Base-by-base conservation (phyloP, 495 filamentous ascomycete genomes). In the Aspergillus taichungensis region DNA sequence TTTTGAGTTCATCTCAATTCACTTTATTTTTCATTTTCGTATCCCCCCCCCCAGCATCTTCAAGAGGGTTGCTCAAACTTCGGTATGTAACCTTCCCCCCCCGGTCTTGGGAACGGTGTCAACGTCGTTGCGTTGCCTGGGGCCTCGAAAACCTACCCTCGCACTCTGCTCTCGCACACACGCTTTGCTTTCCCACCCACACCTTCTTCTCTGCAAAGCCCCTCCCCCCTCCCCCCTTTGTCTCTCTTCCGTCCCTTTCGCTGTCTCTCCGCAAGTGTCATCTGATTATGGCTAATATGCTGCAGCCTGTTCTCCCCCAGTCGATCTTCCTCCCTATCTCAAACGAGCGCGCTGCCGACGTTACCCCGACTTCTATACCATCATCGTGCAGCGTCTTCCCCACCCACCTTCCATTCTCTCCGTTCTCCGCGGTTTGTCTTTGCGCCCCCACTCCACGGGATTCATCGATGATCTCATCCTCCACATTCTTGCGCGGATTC, bases 281-380 rank as follows among this genome's bases (percentile, higher is more conserved):
- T 42, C 34, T 57, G 55, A 57, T 43, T 28, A 48, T 53, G 30
- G 45, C 45, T 53, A 57, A 52, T 50, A 33, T 33, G 2, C 18
- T 51, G 54, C 45, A 49, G 45, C 47, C 54, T 51, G 43, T 43
- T 9, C 18, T 24, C 18, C 18, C 18, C 18, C 18, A 24, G 18
- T 24, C 37, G 6, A 40, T 40, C 37, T n/a, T 11, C 37, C 18
- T 24, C 18, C 18, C 18, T 24, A 24, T 24, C 18, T 24, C 18
- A 24, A 24, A 24, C 18, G 18, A 24, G 18, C 18, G 4, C 4
- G 2, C 18, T 1, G 18, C 18, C 18, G 40, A 40, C 35, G 50
- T 51, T 48, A 56, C 50, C 38, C 37, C 24, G 33, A 28, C 42
- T 34, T 50, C 35, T 46, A 50, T 46, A 42, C 40, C 49, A 51